Evolutionary conservation across 805 yeast genomes (phyloP).

Genomic region (Pichia scutulata): DNA sequence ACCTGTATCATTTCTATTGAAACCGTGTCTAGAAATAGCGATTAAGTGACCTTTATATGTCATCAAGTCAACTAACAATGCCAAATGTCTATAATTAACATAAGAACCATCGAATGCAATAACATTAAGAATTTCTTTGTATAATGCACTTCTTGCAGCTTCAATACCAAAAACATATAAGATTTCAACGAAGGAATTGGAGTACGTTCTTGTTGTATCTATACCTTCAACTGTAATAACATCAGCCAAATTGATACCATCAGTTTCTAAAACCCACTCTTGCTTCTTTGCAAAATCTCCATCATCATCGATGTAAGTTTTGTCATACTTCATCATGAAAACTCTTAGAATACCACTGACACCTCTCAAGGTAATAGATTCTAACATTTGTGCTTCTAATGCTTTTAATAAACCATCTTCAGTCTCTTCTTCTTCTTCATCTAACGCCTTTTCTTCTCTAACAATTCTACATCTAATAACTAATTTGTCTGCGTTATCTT

Average conservation of each 20-base stretch:
- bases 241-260: slow-evolving; percentile 92
- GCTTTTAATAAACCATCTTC: slow-evolving; percentile 95
- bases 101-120: slow-evolving; percentile 99
- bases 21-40: slow-evolving; percentile 99
- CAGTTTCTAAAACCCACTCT: slow-evolving; percentile 98
- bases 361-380: slow-evolving; percentile 91
- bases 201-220: slow-evolving; percentile 82
- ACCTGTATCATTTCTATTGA: slow-evolving; percentile 97
- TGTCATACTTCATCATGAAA: slow-evolving; percentile 81
- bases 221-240: slow-evolving; percentile 95
- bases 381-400: slow-evolving; percentile 93
- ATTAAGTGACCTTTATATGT: slow-evolving; percentile 96
- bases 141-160: slow-evolving; percentile 92
- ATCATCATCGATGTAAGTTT: slow-evolving; percentile 59
- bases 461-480: slow-evolving; percentile 97
- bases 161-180: slow-evolving; percentile 95
- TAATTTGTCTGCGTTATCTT: slow-evolving; percentile 95
- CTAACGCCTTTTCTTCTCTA: slow-evolving; percentile 88
- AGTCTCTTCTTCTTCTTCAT: slow-evolving; percentile 90
- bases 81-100: slow-evolving; percentile 97
- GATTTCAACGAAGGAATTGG: slow-evolving; percentile 94
- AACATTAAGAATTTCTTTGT: slow-evolving; percentile 90
- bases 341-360: slow-evolving; percentile 88
- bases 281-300: slow-evolving; percentile 87
- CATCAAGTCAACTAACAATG: slow-evolving; percentile 95